A percentile compares a stretch with the other conserved stretches of the same genome.
Evolutionary conservation across 441 rosid genomes (phyloP).

Genomic region (Populus tomentosa): DNA sequence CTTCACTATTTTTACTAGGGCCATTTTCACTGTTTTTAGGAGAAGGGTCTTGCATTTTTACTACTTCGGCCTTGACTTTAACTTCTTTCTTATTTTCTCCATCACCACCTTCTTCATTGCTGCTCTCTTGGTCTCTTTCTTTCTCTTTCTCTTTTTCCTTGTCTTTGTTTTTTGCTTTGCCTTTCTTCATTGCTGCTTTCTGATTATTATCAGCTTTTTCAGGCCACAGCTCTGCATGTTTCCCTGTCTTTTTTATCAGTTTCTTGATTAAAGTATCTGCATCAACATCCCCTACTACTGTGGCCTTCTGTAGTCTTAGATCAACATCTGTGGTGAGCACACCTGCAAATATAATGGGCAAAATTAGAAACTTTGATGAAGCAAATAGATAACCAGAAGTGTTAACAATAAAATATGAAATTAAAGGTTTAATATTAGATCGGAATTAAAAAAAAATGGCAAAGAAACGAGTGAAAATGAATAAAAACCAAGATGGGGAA

Average conservation of each 20-base stretch:
- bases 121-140: constrained; percentile 35
- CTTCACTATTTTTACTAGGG: no score
- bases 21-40: constrained; percentile 21
- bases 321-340: constrained; percentile 56
- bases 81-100: constrained; percentile 23
- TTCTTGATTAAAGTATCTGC: constrained; percentile 57
- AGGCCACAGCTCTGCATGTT: constrained; percentile 87
- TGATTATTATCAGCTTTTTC: constrained; percentile 34
- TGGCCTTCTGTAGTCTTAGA: constrained; percentile 64
- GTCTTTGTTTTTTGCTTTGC: constrained; percentile 21
- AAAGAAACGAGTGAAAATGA: constrained; percentile 2
- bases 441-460: not conserved
- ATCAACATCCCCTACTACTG: constrained; percentile 58
- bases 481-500: not conserved
- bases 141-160: constrained; percentile 14
- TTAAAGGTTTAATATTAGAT: not conserved
- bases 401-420: not conserved
- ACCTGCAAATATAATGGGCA: constrained; percentile 32
- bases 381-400: not conserved
- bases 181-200: constrained; percentile 46
- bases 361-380: not conserved
- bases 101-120: constrained; percentile 27
- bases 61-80: constrained; percentile 21
- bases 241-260: constrained; percentile 52
- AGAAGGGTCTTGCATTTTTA: constrained; percentile 26